phyloP scores from a whole-genome alignment of 1,284 basidiomycete genomes.

The Hymenochaete sp. region DNA sequence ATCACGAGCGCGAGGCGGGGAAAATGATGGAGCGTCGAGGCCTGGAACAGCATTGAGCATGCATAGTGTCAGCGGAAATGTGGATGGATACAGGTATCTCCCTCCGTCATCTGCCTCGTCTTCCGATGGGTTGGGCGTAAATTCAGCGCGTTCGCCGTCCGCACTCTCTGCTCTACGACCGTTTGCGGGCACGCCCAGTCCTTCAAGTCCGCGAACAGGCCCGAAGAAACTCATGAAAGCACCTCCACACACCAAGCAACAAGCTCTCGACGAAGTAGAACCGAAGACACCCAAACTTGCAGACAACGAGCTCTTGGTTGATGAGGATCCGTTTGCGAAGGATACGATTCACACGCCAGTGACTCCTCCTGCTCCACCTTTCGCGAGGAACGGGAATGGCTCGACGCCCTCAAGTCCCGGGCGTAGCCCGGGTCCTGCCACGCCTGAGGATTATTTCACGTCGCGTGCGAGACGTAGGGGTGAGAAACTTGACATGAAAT shows the following conservation, averaged over 20 bases:
- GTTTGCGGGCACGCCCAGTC: too few relatives aligned
- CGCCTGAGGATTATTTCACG: slow-evolving; percentile 27
- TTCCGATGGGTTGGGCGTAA: slow-evolving; percentile 1
- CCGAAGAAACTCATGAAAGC: slow-evolving; percentile 9
- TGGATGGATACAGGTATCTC: slow-evolving; percentile 1
- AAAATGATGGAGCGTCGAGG: too few relatives aligned
- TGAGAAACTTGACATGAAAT: slow-evolving; percentile 32
- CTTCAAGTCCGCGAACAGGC: background rate
- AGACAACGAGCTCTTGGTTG: slow-evolving; percentile 26
- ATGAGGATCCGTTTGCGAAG: slow-evolving; percentile 53
- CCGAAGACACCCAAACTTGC: background rate
- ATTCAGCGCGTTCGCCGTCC: slow-evolving; percentile 6
- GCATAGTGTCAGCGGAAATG: background rate
- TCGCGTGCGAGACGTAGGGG: slow-evolving; percentile 35
- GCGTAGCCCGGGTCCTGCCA: slow-evolving; percentile 1
- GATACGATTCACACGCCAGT: slow-evolving; percentile 9
- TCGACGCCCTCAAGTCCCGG: background rate
- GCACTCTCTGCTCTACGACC: background rate
- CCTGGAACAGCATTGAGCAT: slow-evolving; percentile 4
- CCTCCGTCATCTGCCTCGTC: slow-evolving; percentile 16
- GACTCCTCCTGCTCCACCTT: slow-evolving; percentile 6
- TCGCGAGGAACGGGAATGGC: background rate
- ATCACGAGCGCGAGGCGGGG: slow-evolving; percentile 7
- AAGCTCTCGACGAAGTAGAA: background rate
- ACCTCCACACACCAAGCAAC: background rate